Percentiles rank a stretch among this genome's conserved stretches.
Conservation (phyloP, 441 rosid genomes). For the Geranium incanum region DNA sequence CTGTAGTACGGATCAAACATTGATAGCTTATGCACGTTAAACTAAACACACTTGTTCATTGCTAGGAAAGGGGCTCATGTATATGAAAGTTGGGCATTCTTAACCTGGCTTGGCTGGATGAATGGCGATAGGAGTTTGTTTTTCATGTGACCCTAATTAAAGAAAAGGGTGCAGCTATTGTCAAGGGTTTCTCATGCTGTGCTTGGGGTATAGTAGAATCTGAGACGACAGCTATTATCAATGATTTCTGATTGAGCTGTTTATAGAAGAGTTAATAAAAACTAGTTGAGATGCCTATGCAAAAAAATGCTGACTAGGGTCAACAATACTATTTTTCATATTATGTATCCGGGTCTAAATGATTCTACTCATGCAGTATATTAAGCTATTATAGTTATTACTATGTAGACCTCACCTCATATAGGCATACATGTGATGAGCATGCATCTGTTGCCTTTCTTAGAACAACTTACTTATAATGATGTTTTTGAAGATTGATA, state of each 20-base stretch:
- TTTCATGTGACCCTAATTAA: neutral
- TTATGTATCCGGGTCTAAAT: neutral
- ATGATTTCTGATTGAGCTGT: constrained; percentile 2
- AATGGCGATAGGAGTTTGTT: neutral
- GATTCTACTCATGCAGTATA: neutral
- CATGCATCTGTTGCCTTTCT: neutral
- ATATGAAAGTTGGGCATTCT: neutral
- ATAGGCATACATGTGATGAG: neutral
- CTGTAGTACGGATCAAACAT: neutral
- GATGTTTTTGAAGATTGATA: neutral
- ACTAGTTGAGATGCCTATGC: constrained; percentile 2
- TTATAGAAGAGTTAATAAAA: neutral
- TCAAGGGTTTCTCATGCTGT: neutral
- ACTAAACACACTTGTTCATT: neutral
- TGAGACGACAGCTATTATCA: neutral
- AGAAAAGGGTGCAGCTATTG: neutral
- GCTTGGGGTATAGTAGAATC: neutral
- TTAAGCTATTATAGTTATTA: neutral
- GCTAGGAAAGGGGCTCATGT: neutral
- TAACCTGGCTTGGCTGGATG: neutral
- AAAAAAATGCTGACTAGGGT: neutral
- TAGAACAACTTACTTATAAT: neutral
- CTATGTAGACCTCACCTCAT: neutral
- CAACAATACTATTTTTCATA: neutral
- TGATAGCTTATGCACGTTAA: neutral